Percentiles rank a stretch among this genome's conserved stretches.
Conservation (phyloP, 768 basidiomycete genomes). For the Harrya chromipes region DNA sequence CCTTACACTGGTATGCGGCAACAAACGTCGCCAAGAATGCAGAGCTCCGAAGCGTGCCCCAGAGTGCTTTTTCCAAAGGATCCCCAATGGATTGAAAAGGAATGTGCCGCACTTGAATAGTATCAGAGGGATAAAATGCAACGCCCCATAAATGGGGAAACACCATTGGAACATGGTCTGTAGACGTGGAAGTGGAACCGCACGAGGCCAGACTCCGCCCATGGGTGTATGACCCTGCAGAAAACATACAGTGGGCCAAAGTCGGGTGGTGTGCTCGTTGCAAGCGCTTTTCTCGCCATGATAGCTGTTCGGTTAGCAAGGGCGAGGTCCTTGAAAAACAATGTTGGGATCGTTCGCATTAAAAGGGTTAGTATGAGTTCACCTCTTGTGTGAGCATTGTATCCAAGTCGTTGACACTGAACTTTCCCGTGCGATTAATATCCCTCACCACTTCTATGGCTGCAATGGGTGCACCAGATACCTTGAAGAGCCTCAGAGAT, state of each 20-base stretch:
- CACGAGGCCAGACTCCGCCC: slow-evolving; percentile 47
- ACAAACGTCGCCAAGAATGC: slow-evolving; percentile 87
- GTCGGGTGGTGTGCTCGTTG: slow-evolving; percentile 33
- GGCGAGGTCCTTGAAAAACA: slow-evolving; percentile 48
- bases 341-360: not conserved
- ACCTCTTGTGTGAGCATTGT: slow-evolving; percentile 49
- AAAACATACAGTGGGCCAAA: slow-evolving; percentile 53
- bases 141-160: slow-evolving; percentile 78
- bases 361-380: slow-evolving; percentile 10
- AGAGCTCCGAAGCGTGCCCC: slow-evolving; percentile 79
- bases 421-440: slow-evolving; percentile 54
- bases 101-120: slow-evolving; percentile 76
- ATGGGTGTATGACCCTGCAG: slow-evolving; percentile 80
- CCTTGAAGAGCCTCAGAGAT: slow-evolving; percentile 62
- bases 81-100: slow-evolving; percentile 57
- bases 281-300: slow-evolving; percentile 40
- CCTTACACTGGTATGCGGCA: slow-evolving; percentile 73
- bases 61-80: slow-evolving; percentile 60
- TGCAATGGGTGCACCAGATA: slow-evolving; percentile 59
- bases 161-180: slow-evolving; percentile 82
- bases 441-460: slow-evolving; percentile 59
- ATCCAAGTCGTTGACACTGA: slow-evolving; percentile 58
- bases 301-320: slow-evolving; percentile 49
- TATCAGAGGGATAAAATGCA: slow-evolving; percentile 86
- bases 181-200: slow-evolving; percentile 55